A percentile compares a stretch with the other conserved stretches of the same genome.
Evolutionary conservation across 306 rosid genomes (phyloP).

Genomic region (Acacia melanoxylon): DNA sequence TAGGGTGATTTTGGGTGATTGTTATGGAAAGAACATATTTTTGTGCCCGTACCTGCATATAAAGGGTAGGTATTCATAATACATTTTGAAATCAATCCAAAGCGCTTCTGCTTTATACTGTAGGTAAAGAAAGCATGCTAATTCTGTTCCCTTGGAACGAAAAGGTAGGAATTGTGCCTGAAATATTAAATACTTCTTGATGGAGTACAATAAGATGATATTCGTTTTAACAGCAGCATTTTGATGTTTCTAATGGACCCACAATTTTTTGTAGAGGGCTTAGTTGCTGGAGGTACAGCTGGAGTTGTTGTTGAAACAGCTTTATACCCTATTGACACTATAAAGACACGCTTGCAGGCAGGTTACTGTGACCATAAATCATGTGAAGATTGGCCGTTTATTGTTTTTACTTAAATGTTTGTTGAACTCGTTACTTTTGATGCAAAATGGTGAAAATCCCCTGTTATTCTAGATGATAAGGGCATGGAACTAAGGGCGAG

Average conservation of each 20-base stretch:
- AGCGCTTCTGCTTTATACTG: background rate
- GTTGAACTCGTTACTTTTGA: slow-evolving; percentile 24
- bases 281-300: slow-evolving; percentile 90
- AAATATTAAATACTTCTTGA: slow-evolving; percentile 12
- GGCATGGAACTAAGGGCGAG: background rate
- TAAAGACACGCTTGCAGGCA: slow-evolving; percentile 97
- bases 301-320: slow-evolving; percentile 97
- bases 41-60: background rate
- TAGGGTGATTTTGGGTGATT: background rate
- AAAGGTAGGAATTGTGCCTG: slow-evolving; percentile 3
- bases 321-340: slow-evolving; percentile 93
- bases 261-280: slow-evolving; percentile 78
- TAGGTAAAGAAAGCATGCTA: background rate
- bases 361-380: slow-evolving; percentile 35
- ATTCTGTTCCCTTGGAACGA: background rate
- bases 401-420: slow-evolving; percentile 20
- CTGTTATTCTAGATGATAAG: background rate
- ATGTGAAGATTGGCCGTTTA: background rate
- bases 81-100: background rate
- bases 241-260: slow-evolving; percentile 33
- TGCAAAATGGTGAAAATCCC: slow-evolving; percentile 15
- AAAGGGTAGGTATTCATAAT: background rate
- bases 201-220: slow-evolving; percentile 11
- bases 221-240: slow-evolving; percentile 17
- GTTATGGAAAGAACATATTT: background rate